A percentile compares a stretch with the other conserved stretches of the same genome.
These are phyloP conservation scores for Plasmodium gonderi DNA, from an alignment of 169 alveolate genomes.

Conservation along the genomic window DNA sequence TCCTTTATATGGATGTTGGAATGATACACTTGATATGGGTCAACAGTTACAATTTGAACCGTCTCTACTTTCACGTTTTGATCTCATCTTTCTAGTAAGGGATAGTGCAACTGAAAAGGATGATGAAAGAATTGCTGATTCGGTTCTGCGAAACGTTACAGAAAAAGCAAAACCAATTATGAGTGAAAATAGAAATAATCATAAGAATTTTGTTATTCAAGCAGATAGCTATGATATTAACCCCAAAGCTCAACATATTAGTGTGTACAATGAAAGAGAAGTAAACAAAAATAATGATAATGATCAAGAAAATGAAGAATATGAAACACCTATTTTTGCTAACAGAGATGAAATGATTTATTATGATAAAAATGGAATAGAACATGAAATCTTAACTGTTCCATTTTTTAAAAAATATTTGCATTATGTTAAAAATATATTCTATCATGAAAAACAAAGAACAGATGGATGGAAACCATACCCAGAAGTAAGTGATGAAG, in stretches of 20 bases:
- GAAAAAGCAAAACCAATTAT: constrained; percentile 82
- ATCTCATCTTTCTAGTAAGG: constrained; percentile 92
- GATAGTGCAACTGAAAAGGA: constrained; percentile 84
- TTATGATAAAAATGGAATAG: constrained; percentile 81
- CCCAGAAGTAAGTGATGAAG: constrained; percentile 87
- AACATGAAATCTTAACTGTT: constrained; percentile 81
- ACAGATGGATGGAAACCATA: constrained; percentile 84
- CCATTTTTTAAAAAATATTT: constrained; percentile 83
- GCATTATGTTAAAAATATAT: constrained; percentile 81
- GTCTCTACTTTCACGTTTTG: constrained; percentile 97
- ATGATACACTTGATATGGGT: constrained; percentile 90
- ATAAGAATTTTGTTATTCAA: constrained; percentile 81
- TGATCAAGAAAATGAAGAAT: constrained; percentile 75
- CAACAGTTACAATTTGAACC: constrained; percentile 97
- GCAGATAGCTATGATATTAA: constrained; percentile 83
- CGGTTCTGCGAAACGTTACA: constrained; percentile 83
- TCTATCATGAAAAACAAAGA: constrained; percentile 81
- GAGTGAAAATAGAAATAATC: constrained; percentile 75
- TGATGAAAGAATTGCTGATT: constrained; percentile 85
- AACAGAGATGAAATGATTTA: constrained; percentile 82
- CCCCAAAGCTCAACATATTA: constrained; percentile 75
- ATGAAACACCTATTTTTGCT: constrained; percentile 76
- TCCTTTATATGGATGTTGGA: constrained; percentile 98
- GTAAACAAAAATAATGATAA: constrained; percentile 70
- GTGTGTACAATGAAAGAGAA: constrained; percentile 60